phyloP scores from a whole-genome alignment of 139 green algal genomes.

The Yamagishiella unicocca region DNA sequence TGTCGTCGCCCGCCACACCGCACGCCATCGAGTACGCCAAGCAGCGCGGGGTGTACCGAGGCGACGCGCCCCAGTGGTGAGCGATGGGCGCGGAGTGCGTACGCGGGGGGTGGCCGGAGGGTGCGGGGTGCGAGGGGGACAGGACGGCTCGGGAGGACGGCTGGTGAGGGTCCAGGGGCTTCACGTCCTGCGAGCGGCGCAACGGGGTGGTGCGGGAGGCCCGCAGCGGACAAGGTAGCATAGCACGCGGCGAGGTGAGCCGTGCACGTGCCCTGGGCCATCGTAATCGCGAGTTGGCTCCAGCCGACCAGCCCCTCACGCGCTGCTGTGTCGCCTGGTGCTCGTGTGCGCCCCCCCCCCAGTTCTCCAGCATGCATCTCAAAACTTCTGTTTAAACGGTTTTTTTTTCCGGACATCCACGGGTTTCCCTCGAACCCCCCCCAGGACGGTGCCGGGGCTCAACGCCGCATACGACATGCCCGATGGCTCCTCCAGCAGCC shows the following conservation, averaged over 20 bases:
- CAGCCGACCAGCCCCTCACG: neutral
- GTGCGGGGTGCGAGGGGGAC: neutral
- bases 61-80: conserved; percentile 43
- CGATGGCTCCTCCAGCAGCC: neutral
- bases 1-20: neutral
- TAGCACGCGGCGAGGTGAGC: neutral
- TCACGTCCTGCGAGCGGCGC: neutral
- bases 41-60: conserved; percentile 50
- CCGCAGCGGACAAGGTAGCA: neutral
- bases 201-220: neutral
- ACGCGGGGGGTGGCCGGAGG: neutral
- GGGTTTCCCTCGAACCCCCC: no score
- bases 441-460: conserved; percentile 36
- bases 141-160: no score
- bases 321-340: neutral
- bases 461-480: conserved; percentile 22
- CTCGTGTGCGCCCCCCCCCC: neutral
- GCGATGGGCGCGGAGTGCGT: neutral
- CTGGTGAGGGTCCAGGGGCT: no score
- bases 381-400: no score
- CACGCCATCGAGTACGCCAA: conserved; percentile 50
- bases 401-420: no score
- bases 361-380: no score
- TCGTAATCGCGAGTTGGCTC: neutral
- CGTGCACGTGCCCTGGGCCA: neutral